phyloP scores from a whole-genome alignment of 83 land plant species.

The Thuja plicata region DNA sequence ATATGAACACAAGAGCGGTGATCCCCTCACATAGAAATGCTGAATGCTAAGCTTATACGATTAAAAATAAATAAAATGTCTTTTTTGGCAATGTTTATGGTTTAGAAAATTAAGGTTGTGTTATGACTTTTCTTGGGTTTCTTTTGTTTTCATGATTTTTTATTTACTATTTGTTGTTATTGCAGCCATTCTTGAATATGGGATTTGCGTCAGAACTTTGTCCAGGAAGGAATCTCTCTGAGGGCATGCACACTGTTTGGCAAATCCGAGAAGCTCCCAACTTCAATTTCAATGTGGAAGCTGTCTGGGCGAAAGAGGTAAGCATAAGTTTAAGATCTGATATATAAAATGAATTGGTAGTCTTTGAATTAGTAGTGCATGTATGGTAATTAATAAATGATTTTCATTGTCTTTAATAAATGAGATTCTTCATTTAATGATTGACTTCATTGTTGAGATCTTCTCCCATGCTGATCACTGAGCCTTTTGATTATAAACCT shows the following conservation, averaged over 20 bases:
- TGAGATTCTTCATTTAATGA: not conserved
- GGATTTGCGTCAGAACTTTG: not conserved
- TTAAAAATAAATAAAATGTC: not conserved
- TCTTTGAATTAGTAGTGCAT: not conserved
- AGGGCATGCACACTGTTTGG: not conserved
- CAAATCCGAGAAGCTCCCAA: not conserved
- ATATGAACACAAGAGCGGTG: not conserved
- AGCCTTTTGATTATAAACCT: not conserved
- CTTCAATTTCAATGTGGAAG: not conserved
- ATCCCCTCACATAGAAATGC: not conserved
- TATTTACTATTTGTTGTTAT: not conserved
- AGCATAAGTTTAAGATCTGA: not conserved
- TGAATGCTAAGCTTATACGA: not conserved
- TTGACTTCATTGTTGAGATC: not conserved
- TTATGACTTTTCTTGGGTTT: not conserved
- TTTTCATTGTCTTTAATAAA: not conserved
- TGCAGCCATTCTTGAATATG: not conserved
- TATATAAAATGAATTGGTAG: not conserved
- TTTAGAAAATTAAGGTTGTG: not conserved
- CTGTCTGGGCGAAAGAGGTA: not conserved
- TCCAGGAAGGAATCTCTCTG: not conserved
- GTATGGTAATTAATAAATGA: not conserved
- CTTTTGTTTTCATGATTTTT: not conserved
- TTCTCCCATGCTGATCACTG: not conserved
- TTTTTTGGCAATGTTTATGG: not conserved